Evolutionary conservation across 73 alveolate species (phyloP).

Genomic region (Paramecium biaurelia): DNA sequence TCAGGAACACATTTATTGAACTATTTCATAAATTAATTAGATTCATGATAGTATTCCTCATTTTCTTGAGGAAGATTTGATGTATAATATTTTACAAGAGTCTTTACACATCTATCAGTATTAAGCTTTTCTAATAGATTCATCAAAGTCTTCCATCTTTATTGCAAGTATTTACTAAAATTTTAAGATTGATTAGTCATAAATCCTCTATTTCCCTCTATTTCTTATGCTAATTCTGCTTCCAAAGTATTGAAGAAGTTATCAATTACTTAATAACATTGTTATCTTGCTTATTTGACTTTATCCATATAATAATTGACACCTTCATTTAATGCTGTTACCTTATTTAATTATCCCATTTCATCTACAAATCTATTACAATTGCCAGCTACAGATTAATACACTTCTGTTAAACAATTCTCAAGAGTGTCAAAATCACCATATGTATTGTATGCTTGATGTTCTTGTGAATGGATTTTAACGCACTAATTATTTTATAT

Average conservation of each 20-base stretch:
- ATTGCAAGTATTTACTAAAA: slow-evolving; percentile 6
- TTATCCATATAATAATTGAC: background rate
- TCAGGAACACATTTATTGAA: slow-evolving; percentile 26
- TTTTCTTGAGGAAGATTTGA: background rate
- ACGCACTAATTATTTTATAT: slow-evolving; percentile 7
- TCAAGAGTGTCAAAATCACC: slow-evolving; percentile 48
- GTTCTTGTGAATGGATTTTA: slow-evolving; percentile 45
- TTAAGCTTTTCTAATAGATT: background rate
- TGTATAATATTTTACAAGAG: background rate
- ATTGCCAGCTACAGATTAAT: background rate
- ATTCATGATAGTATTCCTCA: slow-evolving; percentile 43
- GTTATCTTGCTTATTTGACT: background rate
- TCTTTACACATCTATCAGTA: slow-evolving; percentile 28
- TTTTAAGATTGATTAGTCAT: background rate
- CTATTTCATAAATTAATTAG: slow-evolving; percentile 26
- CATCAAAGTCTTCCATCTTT: slow-evolving; percentile 38
- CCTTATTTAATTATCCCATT: background rate
- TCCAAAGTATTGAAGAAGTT: slow-evolving; percentile 42
- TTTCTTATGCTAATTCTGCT: slow-evolving; percentile 21
- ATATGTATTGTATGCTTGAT: slow-evolving; percentile 10
- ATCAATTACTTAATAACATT: slow-evolving; percentile 38
- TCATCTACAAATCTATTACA: slow-evolving; percentile 48
- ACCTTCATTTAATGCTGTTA: background rate
- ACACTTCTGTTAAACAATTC: slow-evolving; percentile 3
- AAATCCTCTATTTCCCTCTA: slow-evolving; percentile 13